A percentile compares a stretch with the other conserved stretches of the same genome.
Conservation (phyloP, 1,139 yeast species). For the Kurtzmaniella quercitrusa region DNA sequence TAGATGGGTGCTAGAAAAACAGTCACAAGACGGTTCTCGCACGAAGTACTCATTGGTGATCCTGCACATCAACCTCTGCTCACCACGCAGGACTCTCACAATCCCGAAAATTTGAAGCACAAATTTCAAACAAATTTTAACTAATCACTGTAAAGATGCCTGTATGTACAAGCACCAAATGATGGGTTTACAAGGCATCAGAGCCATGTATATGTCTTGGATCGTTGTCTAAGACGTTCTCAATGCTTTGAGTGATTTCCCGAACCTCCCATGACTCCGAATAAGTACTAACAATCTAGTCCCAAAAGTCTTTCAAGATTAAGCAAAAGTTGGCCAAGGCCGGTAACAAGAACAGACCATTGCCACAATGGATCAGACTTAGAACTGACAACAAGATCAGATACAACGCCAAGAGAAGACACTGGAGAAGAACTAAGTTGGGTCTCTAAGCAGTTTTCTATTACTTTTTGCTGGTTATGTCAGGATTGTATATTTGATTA, state of each 20-base stretch:
- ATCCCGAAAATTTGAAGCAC: slow-evolving; percentile 1
- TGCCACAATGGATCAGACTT: slow-evolving; percentile 99
- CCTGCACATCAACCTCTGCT: slow-evolving; percentile 1
- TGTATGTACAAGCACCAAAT: slow-evolving; percentile 22
- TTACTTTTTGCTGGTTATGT: slow-evolving; percentile 2
- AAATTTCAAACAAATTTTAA: slow-evolving; percentile 1
- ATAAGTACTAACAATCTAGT: slow-evolving; percentile 37
- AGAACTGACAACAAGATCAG: slow-evolving; percentile 97
- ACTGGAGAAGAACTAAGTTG: slow-evolving; percentile 99
- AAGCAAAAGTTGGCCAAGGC: slow-evolving; percentile 99
- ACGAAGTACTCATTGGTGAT: slow-evolving; percentile 1
- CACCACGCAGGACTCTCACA: slow-evolving; percentile 1
- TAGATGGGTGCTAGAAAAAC: background rate
- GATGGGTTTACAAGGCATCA: background rate
- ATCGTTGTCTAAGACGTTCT: too few relatives aligned
- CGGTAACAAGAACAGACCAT: slow-evolving; percentile 98
- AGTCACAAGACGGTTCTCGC: slow-evolving; percentile 5
- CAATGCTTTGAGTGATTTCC: too few relatives aligned
- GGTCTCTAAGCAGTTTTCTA: slow-evolving; percentile 64
- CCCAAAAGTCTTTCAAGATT: slow-evolving; percentile 95
- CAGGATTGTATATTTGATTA: slow-evolving; percentile 4
- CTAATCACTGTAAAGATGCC: slow-evolving; percentile 24
- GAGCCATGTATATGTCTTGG: too few relatives aligned
- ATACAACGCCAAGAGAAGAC: slow-evolving; percentile 99
- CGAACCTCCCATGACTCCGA: background rate